Evolutionary conservation across 176 grass and related monocot species (phyloP).

Genomic region (Carex scoparia): DNA sequence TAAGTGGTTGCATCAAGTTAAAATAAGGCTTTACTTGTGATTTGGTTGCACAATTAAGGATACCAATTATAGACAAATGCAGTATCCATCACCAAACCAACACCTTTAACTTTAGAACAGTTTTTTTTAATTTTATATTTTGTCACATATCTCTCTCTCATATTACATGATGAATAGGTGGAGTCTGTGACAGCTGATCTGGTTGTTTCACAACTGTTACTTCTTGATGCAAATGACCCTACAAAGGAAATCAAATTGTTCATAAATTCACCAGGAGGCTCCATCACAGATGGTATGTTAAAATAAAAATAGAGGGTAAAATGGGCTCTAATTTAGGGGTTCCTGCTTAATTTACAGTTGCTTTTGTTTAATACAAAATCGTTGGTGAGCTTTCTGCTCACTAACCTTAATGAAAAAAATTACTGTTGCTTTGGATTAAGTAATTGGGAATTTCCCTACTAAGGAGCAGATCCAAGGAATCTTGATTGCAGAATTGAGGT

Average conservation of each 20-base stretch:
- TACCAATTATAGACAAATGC: background rate
- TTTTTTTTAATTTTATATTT: conserved; percentile 28
- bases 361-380: too few species aligned
- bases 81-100: background rate
- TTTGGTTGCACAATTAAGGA: background rate
- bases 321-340: background rate
- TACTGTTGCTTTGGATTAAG: background rate
- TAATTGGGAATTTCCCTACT: background rate
- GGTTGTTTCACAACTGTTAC: conserved; percentile 77
- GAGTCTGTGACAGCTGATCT: conserved; percentile 77
- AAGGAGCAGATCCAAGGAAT: background rate
- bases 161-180: conserved; percentile 50
- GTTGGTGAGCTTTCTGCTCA: too few species aligned
- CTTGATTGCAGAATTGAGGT: background rate
- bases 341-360: background rate
- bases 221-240: conserved; percentile 80
- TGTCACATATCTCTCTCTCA: background rate
- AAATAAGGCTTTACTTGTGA: conserved; percentile 4
- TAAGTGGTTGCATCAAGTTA: background rate
- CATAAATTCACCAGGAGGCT: conserved; percentile 94
- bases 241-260: conserved; percentile 92
- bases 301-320: background rate
- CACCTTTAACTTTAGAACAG: conserved; percentile 5
- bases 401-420: too few species aligned
- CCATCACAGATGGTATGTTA: conserved; percentile 65